A percentile compares a stretch with the other conserved stretches of the same genome.
Conservation (phyloP, 257 asterid species). For the Ophiorrhiza pumila region DNA sequence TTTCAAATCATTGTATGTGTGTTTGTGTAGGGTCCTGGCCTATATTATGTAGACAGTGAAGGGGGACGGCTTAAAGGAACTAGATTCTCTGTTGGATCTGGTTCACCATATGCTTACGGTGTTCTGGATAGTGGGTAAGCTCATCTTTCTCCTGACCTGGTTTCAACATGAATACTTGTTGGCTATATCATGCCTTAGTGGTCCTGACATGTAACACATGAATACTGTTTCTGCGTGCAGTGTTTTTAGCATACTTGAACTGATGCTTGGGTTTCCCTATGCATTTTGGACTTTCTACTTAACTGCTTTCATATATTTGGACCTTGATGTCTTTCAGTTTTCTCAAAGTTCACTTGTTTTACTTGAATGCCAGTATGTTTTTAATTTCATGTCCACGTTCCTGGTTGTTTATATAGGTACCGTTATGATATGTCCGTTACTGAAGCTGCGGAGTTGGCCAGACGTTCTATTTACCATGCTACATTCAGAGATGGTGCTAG, state of each 20-base stretch:
- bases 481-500: slow-evolving; percentile 34
- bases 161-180: slow-evolving; percentile 3
- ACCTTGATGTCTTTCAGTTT: not conserved
- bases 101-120: slow-evolving; percentile 97
- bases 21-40: slow-evolving; percentile 80
- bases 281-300: not conserved
- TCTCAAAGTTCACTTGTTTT: not conserved
- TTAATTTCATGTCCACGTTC: not conserved
- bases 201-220: not conserved
- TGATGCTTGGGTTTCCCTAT: not conserved
- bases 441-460: slow-evolving; percentile 34
- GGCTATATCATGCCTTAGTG: not conserved
- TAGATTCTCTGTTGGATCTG: slow-evolving; percentile 95
- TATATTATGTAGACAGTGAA: slow-evolving; percentile 91
- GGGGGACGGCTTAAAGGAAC: slow-evolving; percentile 97
- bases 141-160: slow-evolving; percentile 8
- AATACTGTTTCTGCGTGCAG: not conserved
- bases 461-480: slow-evolving; percentile 32
- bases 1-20: not conserved
- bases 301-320: not conserved
- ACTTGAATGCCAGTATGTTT: not conserved
- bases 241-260: not conserved
- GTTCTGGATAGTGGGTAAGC: slow-evolving; percentile 87
- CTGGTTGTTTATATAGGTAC: slow-evolving; percentile 13
- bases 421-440: slow-evolving; percentile 25